These are phyloP conservation scores for Leucosporidium creatinivorum DNA, from an alignment of 768 basidiomycete species.

Conservation along the genomic window DNA sequence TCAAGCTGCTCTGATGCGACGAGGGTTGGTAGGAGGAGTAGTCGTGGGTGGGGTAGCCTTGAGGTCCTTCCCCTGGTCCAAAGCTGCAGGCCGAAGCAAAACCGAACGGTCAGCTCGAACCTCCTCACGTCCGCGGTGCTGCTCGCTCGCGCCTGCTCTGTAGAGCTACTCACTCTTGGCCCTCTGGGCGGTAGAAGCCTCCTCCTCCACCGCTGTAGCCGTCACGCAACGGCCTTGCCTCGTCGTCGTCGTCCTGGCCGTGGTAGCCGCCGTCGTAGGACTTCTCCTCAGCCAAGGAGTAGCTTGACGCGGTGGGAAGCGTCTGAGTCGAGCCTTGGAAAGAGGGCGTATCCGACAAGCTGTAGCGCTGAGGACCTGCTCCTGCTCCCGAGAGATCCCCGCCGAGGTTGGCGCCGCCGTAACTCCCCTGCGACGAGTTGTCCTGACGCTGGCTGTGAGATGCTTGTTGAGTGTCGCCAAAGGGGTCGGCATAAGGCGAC, in stretches of 20 bases:
- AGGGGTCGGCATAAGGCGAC: background rate
- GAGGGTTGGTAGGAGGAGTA: background rate
- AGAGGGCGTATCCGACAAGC: background rate
- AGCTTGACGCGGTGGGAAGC: conserved; percentile 24
- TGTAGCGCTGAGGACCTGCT: background rate
- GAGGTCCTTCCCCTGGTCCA: background rate
- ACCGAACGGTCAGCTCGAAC: too few species aligned
- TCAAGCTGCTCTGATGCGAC: background rate
- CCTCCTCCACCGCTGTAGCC: conserved; percentile 3
- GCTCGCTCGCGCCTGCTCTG: too few species aligned
- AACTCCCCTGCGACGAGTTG: background rate
- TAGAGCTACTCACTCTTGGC: conserved; percentile 18
- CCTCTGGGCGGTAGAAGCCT: conserved; percentile 17
- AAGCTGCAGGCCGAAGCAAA: conserved; percentile 3
- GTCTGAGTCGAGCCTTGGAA: conserved; percentile 15
- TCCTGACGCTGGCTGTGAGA: background rate
- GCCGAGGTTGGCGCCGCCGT: too few species aligned
- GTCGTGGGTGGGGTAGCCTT: background rate
- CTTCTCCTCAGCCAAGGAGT: conserved; percentile 7
- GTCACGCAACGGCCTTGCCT: conserved; percentile 13
- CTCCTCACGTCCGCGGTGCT: too few species aligned
- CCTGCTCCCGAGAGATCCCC: background rate
- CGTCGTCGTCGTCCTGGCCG: conserved; percentile 8
- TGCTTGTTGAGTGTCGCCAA: background rate
- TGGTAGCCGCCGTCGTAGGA: conserved; percentile 13